These are phyloP conservation scores for Ensete glaucum DNA, from an alignment of 176 grass and related monocot genomes.

Conservation along the genomic window DNA sequence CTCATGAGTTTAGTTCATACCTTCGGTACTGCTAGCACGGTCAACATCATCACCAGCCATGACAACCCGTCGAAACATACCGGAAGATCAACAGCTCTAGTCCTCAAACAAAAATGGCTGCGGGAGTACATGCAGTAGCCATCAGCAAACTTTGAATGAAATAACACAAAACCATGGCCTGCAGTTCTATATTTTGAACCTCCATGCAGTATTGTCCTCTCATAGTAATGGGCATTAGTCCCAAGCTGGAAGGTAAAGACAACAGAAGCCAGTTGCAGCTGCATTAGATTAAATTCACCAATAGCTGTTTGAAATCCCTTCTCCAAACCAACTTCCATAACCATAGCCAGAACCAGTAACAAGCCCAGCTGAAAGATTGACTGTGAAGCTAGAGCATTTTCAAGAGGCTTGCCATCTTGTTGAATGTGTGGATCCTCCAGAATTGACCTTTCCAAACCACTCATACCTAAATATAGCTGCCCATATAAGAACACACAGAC, in stretches of 20 bases:
- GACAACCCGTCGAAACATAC: no score
- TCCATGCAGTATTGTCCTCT: constrained; percentile 78
- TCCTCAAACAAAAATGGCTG: constrained; percentile 86
- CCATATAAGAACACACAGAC: constrained; percentile 97
- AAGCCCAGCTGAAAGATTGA: constrained; percentile 87
- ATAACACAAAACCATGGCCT: constrained; percentile 78
- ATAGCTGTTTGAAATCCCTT: constrained; percentile 82
- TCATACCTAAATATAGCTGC: constrained; percentile 80
- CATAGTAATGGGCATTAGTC: constrained; percentile 85
- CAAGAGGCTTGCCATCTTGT: constrained; percentile 52
- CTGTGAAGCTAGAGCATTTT: constrained; percentile 86
- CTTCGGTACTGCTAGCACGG: constrained; percentile 47
- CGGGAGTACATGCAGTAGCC: constrained; percentile 91
- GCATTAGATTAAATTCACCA: constrained; percentile 94
- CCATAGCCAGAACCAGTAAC: constrained; percentile 80
- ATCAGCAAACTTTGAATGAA: constrained; percentile 81
- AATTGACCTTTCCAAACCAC: constrained; percentile 76
- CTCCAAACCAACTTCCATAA: constrained; percentile 93
- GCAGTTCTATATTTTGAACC: constrained; percentile 74
- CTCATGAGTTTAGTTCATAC: no score
- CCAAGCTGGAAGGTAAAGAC: constrained; percentile 97
- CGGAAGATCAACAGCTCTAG: constrained; percentile 64
- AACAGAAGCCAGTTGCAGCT: constrained; percentile 80
- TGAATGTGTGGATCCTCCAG: constrained; percentile 58
- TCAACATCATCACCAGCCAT: constrained; percentile 83